Evolutionary conservation across 306 rosid species (phyloP), one percentile per base, ranked within the genome.

Genomic region (Castanea mollissima): DNA sequence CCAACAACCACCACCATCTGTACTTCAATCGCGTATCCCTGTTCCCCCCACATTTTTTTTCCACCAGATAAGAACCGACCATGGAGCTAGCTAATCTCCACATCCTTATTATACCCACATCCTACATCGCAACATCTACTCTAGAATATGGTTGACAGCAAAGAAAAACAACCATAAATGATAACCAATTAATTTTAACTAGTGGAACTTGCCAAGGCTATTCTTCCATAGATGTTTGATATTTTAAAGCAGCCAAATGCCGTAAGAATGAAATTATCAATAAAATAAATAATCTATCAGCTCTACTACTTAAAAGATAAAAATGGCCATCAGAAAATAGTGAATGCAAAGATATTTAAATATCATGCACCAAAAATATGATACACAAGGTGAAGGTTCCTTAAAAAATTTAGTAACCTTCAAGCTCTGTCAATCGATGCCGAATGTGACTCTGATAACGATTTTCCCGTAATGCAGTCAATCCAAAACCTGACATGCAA

Each of bases 361-460:
- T 21, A n/a, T 59, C 69, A 82, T 54, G 25, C 15, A 55, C 6
- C 77, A 52, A 73, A 70, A 31, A 56, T 19, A 54, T 18, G 74
- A 78, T 18, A 76, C 23, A 71, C 13, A 57, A 27, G 57, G 67
- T 56, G 70, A 51, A 14, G 18, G 63, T 72, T 82, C 72, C 20
- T 29, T 68, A 71, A 38, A 63, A 82, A 80, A 68, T 60, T 25
- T 23, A 54, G 56, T 71, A 21, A 96, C 99, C 98, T 91, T 93
- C 92, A 72, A 96, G 96, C 78, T 91, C 94, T 63, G 84, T 81
- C 77, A 96, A 73, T 58, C 99, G 90, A 76, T 80, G 94, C 79
- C 72, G 89, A 80, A 96, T 83, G 81, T 38, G 91, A 81, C 87
- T 88, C 78, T 79, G 84, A 73, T 83, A 81, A 38, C 97, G 98